Conservation (phyloP, 1,284 basidiomycete genomes). For the Trichosporon asahii region DNA sequence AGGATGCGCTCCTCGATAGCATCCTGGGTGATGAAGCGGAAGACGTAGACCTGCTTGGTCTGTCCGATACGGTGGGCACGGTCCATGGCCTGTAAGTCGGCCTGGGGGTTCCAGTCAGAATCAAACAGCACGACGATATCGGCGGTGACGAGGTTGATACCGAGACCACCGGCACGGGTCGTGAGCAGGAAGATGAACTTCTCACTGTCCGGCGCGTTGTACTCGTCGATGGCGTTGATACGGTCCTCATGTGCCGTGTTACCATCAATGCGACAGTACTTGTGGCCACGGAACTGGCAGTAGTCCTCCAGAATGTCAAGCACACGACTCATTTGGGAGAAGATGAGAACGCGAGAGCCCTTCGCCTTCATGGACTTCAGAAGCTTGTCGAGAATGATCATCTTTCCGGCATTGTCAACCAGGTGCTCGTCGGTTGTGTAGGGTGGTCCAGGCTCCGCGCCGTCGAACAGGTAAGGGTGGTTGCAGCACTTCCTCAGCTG, state of each 20-base stretch:
- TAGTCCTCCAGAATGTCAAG: slow-evolving; percentile 97
- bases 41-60: slow-evolving; percentile 98
- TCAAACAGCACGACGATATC: slow-evolving; percentile 98
- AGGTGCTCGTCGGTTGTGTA: slow-evolving; percentile 98
- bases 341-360: slow-evolving; percentile 92
- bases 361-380: slow-evolving; percentile 83
- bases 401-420: slow-evolving; percentile 91
- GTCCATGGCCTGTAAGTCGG: slow-evolving; percentile 98
- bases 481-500: slow-evolving; percentile 68
- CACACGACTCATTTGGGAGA: slow-evolving; percentile 97
- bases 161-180: slow-evolving; percentile 95
- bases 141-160: slow-evolving; percentile 93
- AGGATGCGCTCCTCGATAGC: slow-evolving; percentile 97
- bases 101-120: slow-evolving; percentile 99
- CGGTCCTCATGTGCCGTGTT: slow-evolving; percentile 94
- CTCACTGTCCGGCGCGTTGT: slow-evolving; percentile 90
- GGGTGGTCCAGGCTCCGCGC: slow-evolving; percentile 93
- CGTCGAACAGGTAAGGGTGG: slow-evolving; percentile 71
- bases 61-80: slow-evolving; percentile 98
- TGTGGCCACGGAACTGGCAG: slow-evolving; percentile 85
- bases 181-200: slow-evolving; percentile 97
- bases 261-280: slow-evolving; percentile 97
- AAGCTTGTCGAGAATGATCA: slow-evolving; percentile 95
- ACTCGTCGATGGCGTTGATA: slow-evolving; percentile 93
- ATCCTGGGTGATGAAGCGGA: slow-evolving; percentile 92